These are phyloP conservation scores for Recurvomyces mirabilis DNA, from an alignment of 495 filamentous ascomycete species.

Conservation along the genomic window DNA sequence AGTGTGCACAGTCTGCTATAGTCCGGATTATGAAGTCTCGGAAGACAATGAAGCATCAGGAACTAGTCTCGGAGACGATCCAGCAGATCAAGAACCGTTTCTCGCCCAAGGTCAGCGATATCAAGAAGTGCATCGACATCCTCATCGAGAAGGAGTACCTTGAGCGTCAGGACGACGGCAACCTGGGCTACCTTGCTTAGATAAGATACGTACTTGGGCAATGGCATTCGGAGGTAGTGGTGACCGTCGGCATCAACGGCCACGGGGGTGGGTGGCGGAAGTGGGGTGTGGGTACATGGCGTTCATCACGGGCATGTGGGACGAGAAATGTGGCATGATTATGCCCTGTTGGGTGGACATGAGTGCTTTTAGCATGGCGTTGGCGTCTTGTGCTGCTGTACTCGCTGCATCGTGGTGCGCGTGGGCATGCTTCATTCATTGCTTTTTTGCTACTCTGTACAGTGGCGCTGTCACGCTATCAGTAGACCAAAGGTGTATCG, in stretches of 20 bases:
- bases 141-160: constrained; percentile 98
- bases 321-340: too few species aligned
- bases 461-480: too few species aligned
- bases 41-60: constrained; percentile 94
- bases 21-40: constrained; percentile 99
- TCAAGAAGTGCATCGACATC: constrained; percentile 99
- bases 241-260: background rate
- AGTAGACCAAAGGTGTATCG: too few species aligned
- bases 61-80: constrained; percentile 88
- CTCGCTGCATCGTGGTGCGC: too few species aligned
- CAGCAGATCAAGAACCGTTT: constrained; percentile 90
- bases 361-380: too few species aligned
- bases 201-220: background rate
- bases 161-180: constrained; percentile 86
- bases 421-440: too few species aligned
- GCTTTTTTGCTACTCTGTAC: too few species aligned
- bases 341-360: too few species aligned
- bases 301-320: too few species aligned
- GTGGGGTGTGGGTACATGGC: too few species aligned
- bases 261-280: too few species aligned
- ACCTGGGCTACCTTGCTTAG: constrained; percentile 81
- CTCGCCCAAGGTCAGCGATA: constrained; percentile 81
- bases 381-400: too few species aligned
- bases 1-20: constrained; percentile 69
- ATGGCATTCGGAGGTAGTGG: background rate